Evolutionary conservation across 73 alveolate species (phyloP), one percentile per base, ranked within the genome.

Genomic region (Durusdinium trenchii): DNA sequence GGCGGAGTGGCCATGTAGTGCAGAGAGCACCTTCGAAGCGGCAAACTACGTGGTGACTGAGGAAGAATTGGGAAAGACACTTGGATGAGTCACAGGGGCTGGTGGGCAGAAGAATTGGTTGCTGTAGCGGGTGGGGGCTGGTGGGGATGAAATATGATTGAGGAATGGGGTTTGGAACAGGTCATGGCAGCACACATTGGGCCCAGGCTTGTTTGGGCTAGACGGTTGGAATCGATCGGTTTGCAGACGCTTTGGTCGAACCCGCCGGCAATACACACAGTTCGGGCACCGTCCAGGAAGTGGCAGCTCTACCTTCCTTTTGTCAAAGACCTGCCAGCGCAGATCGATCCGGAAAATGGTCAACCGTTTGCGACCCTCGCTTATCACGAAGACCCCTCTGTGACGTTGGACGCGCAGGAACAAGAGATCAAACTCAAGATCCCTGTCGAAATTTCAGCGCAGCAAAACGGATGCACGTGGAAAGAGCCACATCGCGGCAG

Each of bases 1-100:
- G n/a, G n/a, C 83, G 30, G 85, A 35, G 50, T 83, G 94, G 94
- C 94, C 94, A n/a, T 83, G 94, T 51, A 50, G 52, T 40, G 35
- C 16, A 26, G 94, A 83, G 76, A 83, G 18, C 75, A 51, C 75
- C 50, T 83, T 83, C 51, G 94, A 83, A 45, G 94, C 94, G 48
- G 94, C 94, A 2, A 26, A 47, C 26, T 83, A 83, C 20, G 75
- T 50, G 94, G 50, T 48, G 94, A 83, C 94, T 10, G 76, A 83
- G 40, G 48, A 83, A 7, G 94, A 83, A 32, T 36, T 83, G 76
- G 50, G 32, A 30, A 51, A n/a, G 76, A 32, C 28, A 32, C 94
- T 42, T 45, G 91, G 46, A 20, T 50, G 52, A 35, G 73, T 54
- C 32, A 71, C 28, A 28, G 16, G 47, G 46, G 18, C 67, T 2